Base-by-base conservation (phyloP, 495 filamentous ascomycete species). In the Podospora bellae-mahoneyi region DNA sequence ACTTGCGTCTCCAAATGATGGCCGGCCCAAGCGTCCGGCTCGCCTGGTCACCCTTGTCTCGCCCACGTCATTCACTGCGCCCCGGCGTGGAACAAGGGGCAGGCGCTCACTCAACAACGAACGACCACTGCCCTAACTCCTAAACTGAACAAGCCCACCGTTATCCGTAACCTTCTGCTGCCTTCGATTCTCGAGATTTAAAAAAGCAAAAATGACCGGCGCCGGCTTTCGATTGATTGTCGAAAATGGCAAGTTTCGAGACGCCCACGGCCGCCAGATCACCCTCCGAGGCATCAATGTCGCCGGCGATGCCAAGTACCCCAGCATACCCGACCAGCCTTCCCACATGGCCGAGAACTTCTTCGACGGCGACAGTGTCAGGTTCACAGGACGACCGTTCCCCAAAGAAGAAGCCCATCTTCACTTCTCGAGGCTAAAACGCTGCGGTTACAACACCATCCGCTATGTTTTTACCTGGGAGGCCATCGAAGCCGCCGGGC, bases 401-500 rank as follows among this genome's bases (percentile, higher is more conserved):
- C 79, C 88, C 3, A 82, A 90, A 56, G 87, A 91, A 63, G 93
- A 97, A 48, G 92, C 95, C 1, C 89, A 93, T 71, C 82, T 87
- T 1, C 95, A 99, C 74, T 97, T 99, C 76, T 86, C 91, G n/a
- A 83, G 93, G 39, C 78, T 99, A 64, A 89, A 89, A 69, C 90
- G 89, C 69, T 97, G 86, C 83, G 95, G 95, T 6, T 99, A 97
- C 78, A 99, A 97, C 78, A 92, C 91, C 1, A 94, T 99, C 63
- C 85, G 95, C 73, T 99, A 99, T 75, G 84, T 99, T 68, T 99
- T 97, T 76, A 98, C 94, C 0, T 99, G 95, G 95, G 95, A 99
- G 77, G 94, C 95, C n/a, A 94, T 99, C 73, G 95, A 99, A 80
- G 89, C 93, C 67, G 89, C 89, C 15, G 95, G 94, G 0, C 95